A percentile compares a stretch with the other conserved stretches of the same genome.
These are phyloP conservation scores for Haberlea rhodopensis DNA, from an alignment of 257 asterid genomes.

Conservation along the genomic window DNA sequence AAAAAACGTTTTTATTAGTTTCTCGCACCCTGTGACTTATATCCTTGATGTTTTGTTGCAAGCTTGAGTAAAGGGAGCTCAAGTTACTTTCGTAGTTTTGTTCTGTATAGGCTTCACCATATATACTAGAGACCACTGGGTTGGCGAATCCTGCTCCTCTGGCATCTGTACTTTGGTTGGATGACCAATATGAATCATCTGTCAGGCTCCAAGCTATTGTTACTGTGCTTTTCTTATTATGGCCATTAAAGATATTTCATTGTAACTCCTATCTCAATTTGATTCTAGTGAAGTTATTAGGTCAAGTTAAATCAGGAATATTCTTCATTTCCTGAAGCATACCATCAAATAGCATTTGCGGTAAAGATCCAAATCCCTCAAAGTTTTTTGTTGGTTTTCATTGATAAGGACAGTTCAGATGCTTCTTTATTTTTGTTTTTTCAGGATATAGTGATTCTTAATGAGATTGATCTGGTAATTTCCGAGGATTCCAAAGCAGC, in stretches of 20 bases:
- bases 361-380: constrained; percentile 30
- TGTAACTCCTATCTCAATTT: background rate
- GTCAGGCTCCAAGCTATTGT: constrained; percentile 85
- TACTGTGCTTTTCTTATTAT: constrained; percentile 57
- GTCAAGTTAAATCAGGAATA: constrained; percentile 64
- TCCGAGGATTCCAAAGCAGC: constrained; percentile 43
- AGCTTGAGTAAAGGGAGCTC: too few relatives aligned
- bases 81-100: constrained; percentile 5
- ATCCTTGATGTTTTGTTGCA: too few relatives aligned
- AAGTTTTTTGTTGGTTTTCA: background rate
- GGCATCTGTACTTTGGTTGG: constrained; percentile 98
- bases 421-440: constrained; percentile 18
- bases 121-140: constrained; percentile 94
- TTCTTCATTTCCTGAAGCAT: constrained; percentile 93
- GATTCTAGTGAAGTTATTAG: constrained; percentile 44
- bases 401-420: constrained; percentile 15
- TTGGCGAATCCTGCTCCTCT: constrained; percentile 98
- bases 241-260: constrained; percentile 14
- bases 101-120: constrained; percentile 78
- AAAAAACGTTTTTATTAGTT: background rate
- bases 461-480: constrained; percentile 80
- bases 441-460: constrained; percentile 94
- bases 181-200: constrained; percentile 88
- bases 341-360: constrained; percentile 90
- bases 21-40: background rate